Base-by-base conservation (phyloP, 2,329 filamentous ascomycete species). In the Aspergillus melleus region DNA sequence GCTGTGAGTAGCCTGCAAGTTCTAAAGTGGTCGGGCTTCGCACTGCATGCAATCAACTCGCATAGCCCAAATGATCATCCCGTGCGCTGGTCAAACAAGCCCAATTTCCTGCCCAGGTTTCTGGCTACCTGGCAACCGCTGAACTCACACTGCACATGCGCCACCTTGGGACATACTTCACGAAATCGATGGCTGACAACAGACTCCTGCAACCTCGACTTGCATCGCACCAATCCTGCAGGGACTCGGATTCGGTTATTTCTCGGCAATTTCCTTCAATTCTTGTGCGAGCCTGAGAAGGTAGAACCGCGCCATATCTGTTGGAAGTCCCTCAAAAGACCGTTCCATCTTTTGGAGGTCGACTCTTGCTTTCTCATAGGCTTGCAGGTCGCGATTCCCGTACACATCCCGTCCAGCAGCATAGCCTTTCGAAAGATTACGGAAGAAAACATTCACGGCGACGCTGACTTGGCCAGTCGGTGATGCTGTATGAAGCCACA, bases 381-480 rank as follows among this genome's bases (percentile, higher is more conserved):
- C 90, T 44, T 89, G 88, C 53, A 96, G 74, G 74, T 96, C 93
- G 44, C 91, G 83, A 71, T 96, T 96, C 1, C 91, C 92, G 71
- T 96, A 96, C 0, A 96, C 89, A 72, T 96, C 92, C 64, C 88
- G 84, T 1, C 92, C 92, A 1, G 83, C 74, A 0, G 91, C 87
- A 72, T 95, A 95, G 1, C 84, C 86, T 3, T 73, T 78, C 3
- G 86, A 79, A 10, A 95, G 79, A 62, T 88, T 88, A 49, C 87
- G 86, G 77, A 96, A 96, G 79, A 96, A 96, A 29, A 94, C 84
- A 72, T 96, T 96, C n/a, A 96, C 88, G 0, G 91, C 91, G 8
- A 96, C 81, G 66, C 90, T 92, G 61, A 86, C 73, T 53, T 68
- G 65, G n/a, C 68, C 69, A 4, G 65, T 69, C 22, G 72, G 69